Conservation (phyloP, 306 rosid genomes). For the Glycine latifolia region DNA sequence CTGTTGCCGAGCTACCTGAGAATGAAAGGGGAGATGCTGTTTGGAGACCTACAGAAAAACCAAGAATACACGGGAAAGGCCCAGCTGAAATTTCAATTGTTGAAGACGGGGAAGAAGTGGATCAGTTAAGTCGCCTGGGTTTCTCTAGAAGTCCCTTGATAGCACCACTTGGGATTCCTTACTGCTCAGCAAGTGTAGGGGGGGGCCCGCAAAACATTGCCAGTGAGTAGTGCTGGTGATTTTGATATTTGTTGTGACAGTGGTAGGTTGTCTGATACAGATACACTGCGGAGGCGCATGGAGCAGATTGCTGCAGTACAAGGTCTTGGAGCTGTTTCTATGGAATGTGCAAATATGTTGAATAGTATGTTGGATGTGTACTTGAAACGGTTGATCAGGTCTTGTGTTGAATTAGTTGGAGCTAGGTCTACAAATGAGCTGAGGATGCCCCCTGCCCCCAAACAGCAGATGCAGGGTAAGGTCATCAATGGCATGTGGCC, state of each 20-base stretch:
- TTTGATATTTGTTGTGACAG: slow-evolving; percentile 63
- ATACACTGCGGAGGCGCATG: slow-evolving; percentile 82
- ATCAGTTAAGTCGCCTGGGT: slow-evolving; percentile 57
- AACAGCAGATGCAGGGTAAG: slow-evolving; percentile 84
- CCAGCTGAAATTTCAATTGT: slow-evolving; percentile 53
- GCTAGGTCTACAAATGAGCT: slow-evolving; percentile 67
- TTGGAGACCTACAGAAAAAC: slow-evolving; percentile 66
- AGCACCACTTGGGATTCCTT: slow-evolving; percentile 97
- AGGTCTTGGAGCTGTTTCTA: slow-evolving; percentile 86
- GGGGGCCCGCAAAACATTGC: slow-evolving; percentile 83
- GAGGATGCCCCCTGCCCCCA: slow-evolving; percentile 59
- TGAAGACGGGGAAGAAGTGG: slow-evolving; percentile 78
- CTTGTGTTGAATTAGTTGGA: slow-evolving; percentile 87
- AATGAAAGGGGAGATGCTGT: slow-evolving; percentile 63
- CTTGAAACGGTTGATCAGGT: slow-evolving; percentile 84
- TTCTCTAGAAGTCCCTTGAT: slow-evolving; percentile 72
- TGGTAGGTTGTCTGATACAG: slow-evolving; percentile 80
- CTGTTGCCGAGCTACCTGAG: slow-evolving; percentile 83
- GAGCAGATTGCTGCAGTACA: slow-evolving; percentile 90
- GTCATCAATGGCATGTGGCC: slow-evolving; percentile 84
- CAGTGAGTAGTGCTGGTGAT: slow-evolving; percentile 65
- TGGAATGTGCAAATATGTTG: slow-evolving; percentile 82
- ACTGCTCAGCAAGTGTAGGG: slow-evolving; percentile 85
- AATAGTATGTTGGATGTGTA: slow-evolving; percentile 78
- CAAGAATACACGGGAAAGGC: slow-evolving; percentile 65